These are phyloP conservation scores for Dimocarpus longan DNA, from an alignment of 345 rosid genomes.

Conservation along the genomic window DNA sequence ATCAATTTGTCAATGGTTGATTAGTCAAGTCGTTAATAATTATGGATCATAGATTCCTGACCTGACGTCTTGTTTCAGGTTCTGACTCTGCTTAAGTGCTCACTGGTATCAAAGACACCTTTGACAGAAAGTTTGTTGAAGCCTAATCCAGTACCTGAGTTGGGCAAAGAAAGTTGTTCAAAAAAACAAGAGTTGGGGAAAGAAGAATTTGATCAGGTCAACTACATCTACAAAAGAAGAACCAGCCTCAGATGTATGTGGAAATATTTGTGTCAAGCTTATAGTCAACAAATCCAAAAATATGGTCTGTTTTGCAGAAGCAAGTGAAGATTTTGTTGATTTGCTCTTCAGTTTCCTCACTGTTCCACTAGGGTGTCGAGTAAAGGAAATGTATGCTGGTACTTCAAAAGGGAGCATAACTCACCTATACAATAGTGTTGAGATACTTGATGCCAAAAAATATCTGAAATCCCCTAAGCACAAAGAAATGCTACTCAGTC, in stretches of 20 bases:
- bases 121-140: constrained; percentile 23
- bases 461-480: constrained; percentile 13
- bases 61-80: constrained; percentile 22
- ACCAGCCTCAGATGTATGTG: background rate
- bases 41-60: background rate
- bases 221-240: background rate
- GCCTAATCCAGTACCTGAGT: background rate
- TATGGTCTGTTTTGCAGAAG: constrained; percentile 30
- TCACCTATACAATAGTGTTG: constrained; percentile 17
- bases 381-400: constrained; percentile 14
- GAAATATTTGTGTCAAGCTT: constrained; percentile 19
- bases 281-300: constrained; percentile 29
- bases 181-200: no score
- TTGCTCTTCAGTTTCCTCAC: constrained; percentile 35
- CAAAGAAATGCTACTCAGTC: constrained; percentile 18
- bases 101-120: constrained; percentile 24
- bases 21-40: no score
- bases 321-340: background rate
- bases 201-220: background rate
- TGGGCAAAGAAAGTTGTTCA: background rate
- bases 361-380: constrained; percentile 28
- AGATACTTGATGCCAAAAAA: constrained; percentile 9
- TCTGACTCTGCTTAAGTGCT: constrained; percentile 20
- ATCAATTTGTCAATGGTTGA: no score
- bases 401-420: constrained; percentile 11